phyloP scores from a whole-genome alignment of 2,329 filamentous ascomycete species.

The Penicillium italicum region DNA sequence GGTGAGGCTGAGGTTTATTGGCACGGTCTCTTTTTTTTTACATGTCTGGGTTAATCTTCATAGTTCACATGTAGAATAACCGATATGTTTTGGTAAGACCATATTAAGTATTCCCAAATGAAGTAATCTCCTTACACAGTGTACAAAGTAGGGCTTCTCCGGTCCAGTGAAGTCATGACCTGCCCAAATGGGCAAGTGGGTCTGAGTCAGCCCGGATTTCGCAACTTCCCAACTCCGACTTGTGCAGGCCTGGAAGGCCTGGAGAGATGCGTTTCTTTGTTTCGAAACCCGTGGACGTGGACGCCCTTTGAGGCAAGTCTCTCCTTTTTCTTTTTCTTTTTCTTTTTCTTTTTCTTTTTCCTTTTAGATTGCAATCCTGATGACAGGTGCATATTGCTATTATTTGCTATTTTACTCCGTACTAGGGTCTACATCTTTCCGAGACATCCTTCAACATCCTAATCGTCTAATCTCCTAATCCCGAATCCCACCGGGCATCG shows the following conservation, averaged over 20 bases:
- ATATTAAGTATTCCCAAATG: background rate
- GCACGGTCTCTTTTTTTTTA: background rate
- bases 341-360: background rate
- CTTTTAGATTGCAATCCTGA: background rate
- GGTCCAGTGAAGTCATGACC: background rate
- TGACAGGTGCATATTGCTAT: background rate
- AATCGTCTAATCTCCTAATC: background rate
- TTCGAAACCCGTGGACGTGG: background rate
- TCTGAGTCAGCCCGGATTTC: background rate
- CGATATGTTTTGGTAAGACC: background rate
- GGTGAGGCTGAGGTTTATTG: background rate
- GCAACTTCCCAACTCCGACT: background rate
- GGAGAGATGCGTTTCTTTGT: background rate
- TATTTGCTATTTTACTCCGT: background rate
- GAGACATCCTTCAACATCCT: background rate
- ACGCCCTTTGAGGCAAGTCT: background rate
- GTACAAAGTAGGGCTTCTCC: background rate
- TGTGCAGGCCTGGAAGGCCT: no score
- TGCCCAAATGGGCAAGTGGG: no score
- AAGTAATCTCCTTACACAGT: no score
- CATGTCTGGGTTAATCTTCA: no score
- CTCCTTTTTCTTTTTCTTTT: background rate
- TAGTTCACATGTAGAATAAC: no score
- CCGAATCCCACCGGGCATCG: slow-evolving; percentile 7
- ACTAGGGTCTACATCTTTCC: background rate